Evolutionary conservation across 2,329 filamentous ascomycete genomes (phyloP).

Genomic region (Fusarium sp.): DNA sequence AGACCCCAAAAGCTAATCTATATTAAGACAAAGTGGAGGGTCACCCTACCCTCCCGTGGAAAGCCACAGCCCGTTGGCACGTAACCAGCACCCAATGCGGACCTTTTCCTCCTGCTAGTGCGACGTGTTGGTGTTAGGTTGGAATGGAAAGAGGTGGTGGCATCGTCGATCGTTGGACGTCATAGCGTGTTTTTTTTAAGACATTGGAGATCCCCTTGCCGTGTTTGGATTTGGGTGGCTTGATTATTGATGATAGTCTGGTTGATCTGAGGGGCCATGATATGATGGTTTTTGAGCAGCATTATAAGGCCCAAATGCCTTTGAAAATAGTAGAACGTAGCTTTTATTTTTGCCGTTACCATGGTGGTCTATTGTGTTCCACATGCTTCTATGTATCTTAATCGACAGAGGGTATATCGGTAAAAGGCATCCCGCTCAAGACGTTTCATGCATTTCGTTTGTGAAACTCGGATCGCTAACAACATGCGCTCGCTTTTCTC

Average conservation of each 20-base stretch:
- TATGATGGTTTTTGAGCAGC: not conserved
- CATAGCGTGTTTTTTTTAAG: not conserved
- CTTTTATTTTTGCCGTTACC: too few relatives aligned
- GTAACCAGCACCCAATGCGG: not conserved
- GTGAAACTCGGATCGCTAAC: not conserved
- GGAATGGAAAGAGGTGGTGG: not conserved
- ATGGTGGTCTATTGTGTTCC: too few relatives aligned
- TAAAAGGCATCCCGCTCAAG: not conserved
- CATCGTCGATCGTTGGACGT: not conserved
- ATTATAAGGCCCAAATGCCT: too few relatives aligned
- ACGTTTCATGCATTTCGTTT: not conserved
- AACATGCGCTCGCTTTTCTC: slow-evolving; percentile 26
- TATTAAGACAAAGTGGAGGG: not conserved
- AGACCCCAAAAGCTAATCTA: not conserved
- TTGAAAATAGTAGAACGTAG: too few relatives aligned
- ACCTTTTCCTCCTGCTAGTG: not conserved
- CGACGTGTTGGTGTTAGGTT: not conserved
- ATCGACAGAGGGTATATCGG: not conserved
- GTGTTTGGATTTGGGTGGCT: not conserved
- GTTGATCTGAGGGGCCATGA: not conserved
- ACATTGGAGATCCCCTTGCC: not conserved
- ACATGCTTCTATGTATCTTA: not conserved
- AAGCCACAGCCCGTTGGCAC: not conserved
- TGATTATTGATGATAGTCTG: not conserved
- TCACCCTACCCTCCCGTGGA: not conserved